These are phyloP conservation scores for Amanita phalloides DNA, from an alignment of 768 basidiomycete genomes.

Conservation along the genomic window DNA sequence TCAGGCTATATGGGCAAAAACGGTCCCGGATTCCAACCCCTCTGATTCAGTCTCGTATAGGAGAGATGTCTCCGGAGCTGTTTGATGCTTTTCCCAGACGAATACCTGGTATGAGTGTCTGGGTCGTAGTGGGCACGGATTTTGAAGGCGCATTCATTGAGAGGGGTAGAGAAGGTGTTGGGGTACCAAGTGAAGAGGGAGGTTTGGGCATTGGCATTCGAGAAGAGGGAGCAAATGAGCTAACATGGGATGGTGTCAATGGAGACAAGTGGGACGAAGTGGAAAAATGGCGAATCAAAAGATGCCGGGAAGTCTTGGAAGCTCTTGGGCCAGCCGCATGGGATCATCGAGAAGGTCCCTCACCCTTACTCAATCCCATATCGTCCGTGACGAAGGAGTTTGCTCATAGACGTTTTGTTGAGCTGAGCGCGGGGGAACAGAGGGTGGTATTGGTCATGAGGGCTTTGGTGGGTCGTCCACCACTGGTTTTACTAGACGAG, in stretches of 20 bases:
- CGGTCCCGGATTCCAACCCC: slow-evolving; percentile 56
- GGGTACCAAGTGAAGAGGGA: slow-evolving; percentile 29
- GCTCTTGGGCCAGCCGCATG: slow-evolving; percentile 53
- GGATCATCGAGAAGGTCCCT: slow-evolving; percentile 10
- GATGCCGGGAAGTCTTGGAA: slow-evolving; percentile 46
- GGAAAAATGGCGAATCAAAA: slow-evolving; percentile 22
- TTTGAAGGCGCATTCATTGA: slow-evolving; percentile 76
- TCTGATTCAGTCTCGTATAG: slow-evolving; percentile 53
- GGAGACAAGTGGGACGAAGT: slow-evolving; percentile 15
- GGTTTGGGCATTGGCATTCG: slow-evolving; percentile 11
- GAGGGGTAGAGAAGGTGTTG: slow-evolving; percentile 29
- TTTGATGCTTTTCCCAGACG: slow-evolving; percentile 84
- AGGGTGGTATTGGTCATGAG: slow-evolving; percentile 76
- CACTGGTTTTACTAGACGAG: slow-evolving; percentile 81
- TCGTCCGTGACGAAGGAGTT: slow-evolving; percentile 26
- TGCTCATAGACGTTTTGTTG: slow-evolving; percentile 42
- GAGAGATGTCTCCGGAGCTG: slow-evolving; percentile 82
- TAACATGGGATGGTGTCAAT: not conserved
- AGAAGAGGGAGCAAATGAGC: slow-evolving; percentile 8
- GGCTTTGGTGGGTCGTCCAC: slow-evolving; percentile 66
- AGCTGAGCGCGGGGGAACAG: slow-evolving; percentile 66
- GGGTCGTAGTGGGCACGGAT: slow-evolving; percentile 79
- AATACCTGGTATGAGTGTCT: slow-evolving; percentile 47
- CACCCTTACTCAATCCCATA: not conserved
- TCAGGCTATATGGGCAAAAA: not conserved